Evolutionary conservation across 441 rosid species (phyloP).

Genomic region (California macrophylla): DNA sequence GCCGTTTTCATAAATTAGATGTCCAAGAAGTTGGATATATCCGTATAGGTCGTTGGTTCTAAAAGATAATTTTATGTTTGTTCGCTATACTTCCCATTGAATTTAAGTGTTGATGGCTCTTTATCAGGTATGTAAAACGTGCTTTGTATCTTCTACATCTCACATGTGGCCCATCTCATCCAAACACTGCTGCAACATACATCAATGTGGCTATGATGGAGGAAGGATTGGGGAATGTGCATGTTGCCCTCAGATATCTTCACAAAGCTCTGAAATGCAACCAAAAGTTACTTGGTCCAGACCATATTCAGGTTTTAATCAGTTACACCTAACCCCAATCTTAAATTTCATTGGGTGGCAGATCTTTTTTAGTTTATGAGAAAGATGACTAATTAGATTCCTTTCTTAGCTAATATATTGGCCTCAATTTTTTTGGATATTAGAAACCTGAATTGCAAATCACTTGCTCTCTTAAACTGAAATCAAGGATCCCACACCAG

Average conservation of each 20-base stretch:
- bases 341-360: neutral
- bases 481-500: neutral
- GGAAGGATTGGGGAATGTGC: slow-evolving; percentile 70
- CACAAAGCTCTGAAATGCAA: slow-evolving; percentile 80
- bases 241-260: slow-evolving; percentile 67
- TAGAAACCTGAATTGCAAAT: neutral
- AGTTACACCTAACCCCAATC: neutral
- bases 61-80: neutral
- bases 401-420: neutral
- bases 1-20: neutral
- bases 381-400: neutral
- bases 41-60: neutral
- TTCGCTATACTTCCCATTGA: neutral
- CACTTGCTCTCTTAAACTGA: neutral
- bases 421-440: neutral
- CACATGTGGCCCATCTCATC: slow-evolving; percentile 73
- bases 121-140: slow-evolving; percentile 58
- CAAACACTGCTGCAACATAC: slow-evolving; percentile 77
- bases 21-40: neutral
- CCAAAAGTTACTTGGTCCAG: slow-evolving; percentile 63
- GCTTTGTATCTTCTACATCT: slow-evolving; percentile 66
- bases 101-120: neutral
- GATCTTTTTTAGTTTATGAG: neutral
- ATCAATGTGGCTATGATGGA: slow-evolving; percentile 85
- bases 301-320: slow-evolving; percentile 60